These are phyloP conservation scores for Cyclotella baltica DNA, from an alignment of 108 stramenopile species.

Conservation along the genomic window DNA sequence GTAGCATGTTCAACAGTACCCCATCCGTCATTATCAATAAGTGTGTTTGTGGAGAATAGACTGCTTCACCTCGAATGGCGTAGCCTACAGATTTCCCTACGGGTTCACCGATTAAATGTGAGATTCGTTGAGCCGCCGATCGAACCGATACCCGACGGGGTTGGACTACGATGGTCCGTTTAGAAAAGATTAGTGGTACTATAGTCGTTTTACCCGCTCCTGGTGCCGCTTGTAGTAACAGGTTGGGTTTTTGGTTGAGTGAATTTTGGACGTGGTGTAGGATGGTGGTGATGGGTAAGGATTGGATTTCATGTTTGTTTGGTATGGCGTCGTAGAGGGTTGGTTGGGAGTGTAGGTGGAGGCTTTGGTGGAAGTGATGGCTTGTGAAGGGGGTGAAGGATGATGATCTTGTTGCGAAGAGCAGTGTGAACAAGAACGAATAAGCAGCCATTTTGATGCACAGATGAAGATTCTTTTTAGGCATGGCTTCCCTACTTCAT, in stretches of 20 bases:
- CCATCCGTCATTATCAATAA: conserved; percentile 72
- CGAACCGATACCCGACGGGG: conserved; percentile 71
- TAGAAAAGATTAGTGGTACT: conserved; percentile 52
- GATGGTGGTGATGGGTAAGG: conserved; percentile 27
- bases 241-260: conserved; percentile 41
- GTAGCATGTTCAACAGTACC: conserved; percentile 57
- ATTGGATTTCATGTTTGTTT: too few species aligned
- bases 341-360: too few species aligned
- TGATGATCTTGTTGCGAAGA: too few species aligned
- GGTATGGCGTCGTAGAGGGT: too few species aligned
- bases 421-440: too few species aligned
- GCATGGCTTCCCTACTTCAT: too few species aligned
- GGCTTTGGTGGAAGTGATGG: too few species aligned
- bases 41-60: conserved; percentile 35
- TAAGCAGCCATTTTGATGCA: too few species aligned
- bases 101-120: conserved; percentile 45
- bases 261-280: conserved; percentile 16
- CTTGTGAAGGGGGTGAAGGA: too few species aligned
- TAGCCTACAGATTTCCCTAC: conserved; percentile 61
- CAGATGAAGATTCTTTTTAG: too few species aligned
- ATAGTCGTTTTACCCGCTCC: conserved; percentile 79
- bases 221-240: conserved; percentile 69
- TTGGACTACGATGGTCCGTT: conserved; percentile 58
- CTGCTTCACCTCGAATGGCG: conserved; percentile 64
- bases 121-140: conserved; percentile 72